phyloP scores from a whole-genome alignment of 2,329 filamentous ascomycete species.

The Hortaea werneckii region DNA sequence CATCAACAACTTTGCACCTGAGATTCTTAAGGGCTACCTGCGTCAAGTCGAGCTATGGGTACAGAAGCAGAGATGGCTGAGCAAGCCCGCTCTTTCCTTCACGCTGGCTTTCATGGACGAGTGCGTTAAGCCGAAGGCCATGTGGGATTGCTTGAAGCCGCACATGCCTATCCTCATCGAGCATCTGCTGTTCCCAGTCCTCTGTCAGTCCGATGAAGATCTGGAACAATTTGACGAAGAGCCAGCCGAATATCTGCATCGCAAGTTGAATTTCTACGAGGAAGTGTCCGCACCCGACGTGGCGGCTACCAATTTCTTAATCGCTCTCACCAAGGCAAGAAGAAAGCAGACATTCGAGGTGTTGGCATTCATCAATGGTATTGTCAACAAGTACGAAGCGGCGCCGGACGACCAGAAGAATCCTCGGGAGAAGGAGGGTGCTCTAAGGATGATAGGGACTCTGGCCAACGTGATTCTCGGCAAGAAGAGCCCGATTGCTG shows the following conservation, averaged over 20 bases:
- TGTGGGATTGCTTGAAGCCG: slow-evolving; percentile 89
- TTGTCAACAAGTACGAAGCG: slow-evolving; percentile 86
- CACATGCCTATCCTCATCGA: slow-evolving; percentile 89
- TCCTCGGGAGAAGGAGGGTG: slow-evolving; percentile 90
- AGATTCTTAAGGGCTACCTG: slow-evolving; percentile 92
- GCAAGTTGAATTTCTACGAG: slow-evolving; percentile 96
- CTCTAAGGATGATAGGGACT: slow-evolving; percentile 92
- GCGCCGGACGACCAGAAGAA: slow-evolving; percentile 83
- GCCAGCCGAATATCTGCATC: slow-evolving; percentile 91
- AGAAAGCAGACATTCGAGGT: slow-evolving; percentile 95
- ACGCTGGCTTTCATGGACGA: slow-evolving; percentile 93
- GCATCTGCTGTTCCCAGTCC: slow-evolving; percentile 88
- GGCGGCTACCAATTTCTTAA: slow-evolving; percentile 90
- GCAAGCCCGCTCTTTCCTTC: slow-evolving; percentile 85
- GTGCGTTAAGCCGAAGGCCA: slow-evolving; percentile 91
- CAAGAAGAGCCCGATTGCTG: slow-evolving; percentile 96
- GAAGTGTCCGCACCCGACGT: slow-evolving; percentile 93
- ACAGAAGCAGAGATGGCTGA: slow-evolving; percentile 85
- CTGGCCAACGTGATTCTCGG: slow-evolving; percentile 86
- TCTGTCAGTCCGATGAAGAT: slow-evolving; percentile 87
- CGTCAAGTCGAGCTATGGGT: slow-evolving; percentile 97
- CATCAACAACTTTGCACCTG: slow-evolving; percentile 80
- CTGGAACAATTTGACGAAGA: slow-evolving; percentile 89
- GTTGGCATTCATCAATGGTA: slow-evolving; percentile 84
- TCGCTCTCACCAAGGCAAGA: slow-evolving; percentile 85